phyloP scores from a whole-genome alignment of 345 rosid genomes.

The Isatis tinctoria region DNA sequence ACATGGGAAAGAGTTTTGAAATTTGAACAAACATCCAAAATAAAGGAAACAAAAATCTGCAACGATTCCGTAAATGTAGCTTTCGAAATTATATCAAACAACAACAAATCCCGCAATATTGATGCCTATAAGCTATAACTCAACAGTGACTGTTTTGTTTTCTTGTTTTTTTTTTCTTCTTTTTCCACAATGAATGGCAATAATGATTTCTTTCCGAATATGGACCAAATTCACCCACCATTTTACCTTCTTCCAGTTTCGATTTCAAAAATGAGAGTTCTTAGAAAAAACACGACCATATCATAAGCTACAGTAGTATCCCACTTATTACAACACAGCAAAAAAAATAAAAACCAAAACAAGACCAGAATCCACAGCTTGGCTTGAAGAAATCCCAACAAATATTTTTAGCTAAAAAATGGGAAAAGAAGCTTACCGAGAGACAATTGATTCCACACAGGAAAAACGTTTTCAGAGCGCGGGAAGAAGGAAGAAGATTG shows the following conservation, averaged over 20 bases:
- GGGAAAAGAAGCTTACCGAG: conserved; percentile 2
- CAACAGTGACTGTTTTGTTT: conserved; percentile 21
- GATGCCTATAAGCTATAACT: not conserved
- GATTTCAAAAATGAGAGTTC: not conserved
- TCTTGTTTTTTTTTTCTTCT: not conserved
- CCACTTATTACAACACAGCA: not conserved
- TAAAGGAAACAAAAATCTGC: conserved; percentile 12
- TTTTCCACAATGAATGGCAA: conserved; percentile 12
- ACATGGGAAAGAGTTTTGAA: conserved; percentile 8
- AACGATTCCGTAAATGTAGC: conserved; percentile 19
- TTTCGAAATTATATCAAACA: conserved; percentile 1
- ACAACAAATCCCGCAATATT: conserved; percentile 23
- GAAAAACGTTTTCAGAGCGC: not conserved
- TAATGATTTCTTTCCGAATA: conserved; percentile 8
- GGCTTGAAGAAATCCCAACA: not conserved
- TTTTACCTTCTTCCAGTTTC: not conserved
- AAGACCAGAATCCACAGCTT: not conserved
- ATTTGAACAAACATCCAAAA: conserved; percentile 30
- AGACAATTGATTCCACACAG: not conserved
- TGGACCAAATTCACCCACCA: not conserved
- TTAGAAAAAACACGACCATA: too few species aligned
- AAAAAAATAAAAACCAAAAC: not conserved
- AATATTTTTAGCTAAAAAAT: not conserved
- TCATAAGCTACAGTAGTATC: not conserved
- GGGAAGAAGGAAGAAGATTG: not conserved